phyloP scores from a whole-genome alignment of 345 rosid species.

The Brassica juncea region DNA sequence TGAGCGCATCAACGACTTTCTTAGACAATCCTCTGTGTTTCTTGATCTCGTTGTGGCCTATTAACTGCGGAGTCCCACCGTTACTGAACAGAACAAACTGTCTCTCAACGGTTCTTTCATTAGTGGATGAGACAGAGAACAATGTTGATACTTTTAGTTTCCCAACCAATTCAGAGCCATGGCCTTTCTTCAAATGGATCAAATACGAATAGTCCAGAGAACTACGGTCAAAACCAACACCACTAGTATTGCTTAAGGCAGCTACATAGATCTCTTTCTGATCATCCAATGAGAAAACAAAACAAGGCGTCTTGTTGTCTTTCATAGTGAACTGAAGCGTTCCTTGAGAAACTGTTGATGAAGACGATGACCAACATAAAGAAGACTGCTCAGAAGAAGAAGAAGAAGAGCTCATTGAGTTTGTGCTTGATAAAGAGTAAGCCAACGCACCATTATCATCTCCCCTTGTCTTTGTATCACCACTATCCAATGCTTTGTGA shows the following conservation, averaged over 20 bases:
- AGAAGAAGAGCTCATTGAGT: constrained; percentile 55
- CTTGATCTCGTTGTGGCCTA: constrained; percentile 34
- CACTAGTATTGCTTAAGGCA: constrained; percentile 41
- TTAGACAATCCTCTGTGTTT: constrained; percentile 65
- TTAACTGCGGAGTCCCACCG: constrained; percentile 49
- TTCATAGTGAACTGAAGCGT: constrained; percentile 75
- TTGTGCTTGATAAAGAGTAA: constrained; percentile 48
- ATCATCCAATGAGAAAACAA: constrained; percentile 76
- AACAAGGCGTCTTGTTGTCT: constrained; percentile 62
- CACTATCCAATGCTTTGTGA: constrained; percentile 47
- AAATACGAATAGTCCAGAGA: constrained; percentile 55
- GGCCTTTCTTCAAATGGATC: constrained; percentile 54
- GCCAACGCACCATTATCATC: constrained; percentile 36
- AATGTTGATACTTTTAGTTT: constrained; percentile 67
- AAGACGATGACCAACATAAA: constrained; percentile 40
- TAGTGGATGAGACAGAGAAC: constrained; percentile 47
- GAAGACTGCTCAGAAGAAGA: constrained; percentile 60
- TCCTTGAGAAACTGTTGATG: constrained; percentile 61
- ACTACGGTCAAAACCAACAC: constrained; percentile 35
- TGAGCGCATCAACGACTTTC: constrained; percentile 67
- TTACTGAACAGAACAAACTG: constrained; percentile 70
- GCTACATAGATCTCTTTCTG: constrained; percentile 67
- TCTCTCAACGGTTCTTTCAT: constrained; percentile 60
- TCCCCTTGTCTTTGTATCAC: not conserved
- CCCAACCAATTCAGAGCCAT: constrained; percentile 62